These are phyloP conservation scores for Stemphylium beticola DNA, from an alignment of 2,329 filamentous ascomycete species.

Conservation along the genomic window DNA sequence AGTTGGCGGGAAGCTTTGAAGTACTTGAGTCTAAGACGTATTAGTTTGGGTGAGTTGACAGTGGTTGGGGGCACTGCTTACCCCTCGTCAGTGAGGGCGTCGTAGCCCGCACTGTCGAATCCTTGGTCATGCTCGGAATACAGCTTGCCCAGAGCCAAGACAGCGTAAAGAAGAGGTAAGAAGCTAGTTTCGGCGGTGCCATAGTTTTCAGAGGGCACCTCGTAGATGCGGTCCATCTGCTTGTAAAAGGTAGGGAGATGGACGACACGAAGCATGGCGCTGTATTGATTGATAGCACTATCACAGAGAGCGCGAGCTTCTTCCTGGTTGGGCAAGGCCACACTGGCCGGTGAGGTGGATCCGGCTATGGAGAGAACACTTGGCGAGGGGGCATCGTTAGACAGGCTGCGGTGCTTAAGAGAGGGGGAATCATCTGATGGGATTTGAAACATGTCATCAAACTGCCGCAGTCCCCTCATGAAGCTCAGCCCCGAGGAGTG, in stretches of 20 bases:
- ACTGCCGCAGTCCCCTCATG: slow-evolving; percentile 83
- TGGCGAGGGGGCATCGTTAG: slow-evolving; percentile 72
- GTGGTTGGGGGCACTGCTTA: slow-evolving; percentile 23
- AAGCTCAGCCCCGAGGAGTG: slow-evolving; percentile 92
- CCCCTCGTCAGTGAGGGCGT: slow-evolving; percentile 56
- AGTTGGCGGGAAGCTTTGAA: slow-evolving; percentile 57
- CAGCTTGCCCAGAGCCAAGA: slow-evolving; percentile 56
- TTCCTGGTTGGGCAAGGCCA: slow-evolving; percentile 70
- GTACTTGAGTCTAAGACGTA: slow-evolving; percentile 52
- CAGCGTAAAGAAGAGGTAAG: slow-evolving; percentile 56
- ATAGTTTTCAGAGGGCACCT: slow-evolving; percentile 61
- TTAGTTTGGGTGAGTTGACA: slow-evolving; percentile 17
- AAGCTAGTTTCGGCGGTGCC: slow-evolving; percentile 55
- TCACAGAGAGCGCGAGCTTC: slow-evolving; percentile 64
- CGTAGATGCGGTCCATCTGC: slow-evolving; percentile 78
- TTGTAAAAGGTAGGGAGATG: slow-evolving; percentile 83
- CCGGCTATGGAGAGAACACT: slow-evolving; percentile 69
- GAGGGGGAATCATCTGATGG: slow-evolving; percentile 65
- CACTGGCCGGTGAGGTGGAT: slow-evolving; percentile 47
- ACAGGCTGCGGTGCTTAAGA: slow-evolving; percentile 60
- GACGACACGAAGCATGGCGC: slow-evolving; percentile 72
- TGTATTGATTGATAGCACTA: slow-evolving; percentile 67
- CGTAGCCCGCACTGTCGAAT: slow-evolving; percentile 51
- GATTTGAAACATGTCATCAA: slow-evolving; percentile 75
- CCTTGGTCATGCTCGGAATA: slow-evolving; percentile 51